Percentiles rank a stretch among this genome's conserved stretches.
These are phyloP conservation scores for Cutaneotrichosporon dermatis DNA, from an alignment of 1,284 basidiomycete genomes.

Conservation along the genomic window DNA sequence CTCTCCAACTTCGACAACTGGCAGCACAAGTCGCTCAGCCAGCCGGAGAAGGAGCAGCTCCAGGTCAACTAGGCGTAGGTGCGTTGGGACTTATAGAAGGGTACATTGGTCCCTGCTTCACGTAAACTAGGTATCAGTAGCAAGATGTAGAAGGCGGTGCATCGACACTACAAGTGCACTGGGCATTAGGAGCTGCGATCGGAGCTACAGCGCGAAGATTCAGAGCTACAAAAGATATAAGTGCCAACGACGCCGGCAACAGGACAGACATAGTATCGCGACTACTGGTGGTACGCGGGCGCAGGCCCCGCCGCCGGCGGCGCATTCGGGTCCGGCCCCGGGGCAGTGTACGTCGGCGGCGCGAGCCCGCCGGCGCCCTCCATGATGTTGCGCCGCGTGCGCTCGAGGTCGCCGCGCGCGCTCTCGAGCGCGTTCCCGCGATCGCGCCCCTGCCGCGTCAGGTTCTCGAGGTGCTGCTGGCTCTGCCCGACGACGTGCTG, in stretches of 20 bases:
- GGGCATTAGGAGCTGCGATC: no score
- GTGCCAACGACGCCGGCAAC: no score
- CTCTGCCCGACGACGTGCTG: constrained; percentile 4
- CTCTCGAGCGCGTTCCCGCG: constrained; percentile 2
- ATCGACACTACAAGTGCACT: no score
- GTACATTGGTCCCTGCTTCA: no score
- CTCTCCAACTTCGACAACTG: constrained; percentile 6
- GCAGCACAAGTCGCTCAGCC: neutral
- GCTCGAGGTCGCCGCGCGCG: constrained; percentile 8
- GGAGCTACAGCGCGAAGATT: no score
- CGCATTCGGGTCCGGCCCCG: neutral
- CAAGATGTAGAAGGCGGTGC: no score
- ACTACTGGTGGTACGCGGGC: no score
- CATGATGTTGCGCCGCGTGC: constrained; percentile 10
- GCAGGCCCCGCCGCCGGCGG: no score
- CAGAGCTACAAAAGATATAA: no score
- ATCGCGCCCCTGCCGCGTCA: neutral
- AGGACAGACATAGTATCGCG: no score
- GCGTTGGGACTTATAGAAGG: no score
- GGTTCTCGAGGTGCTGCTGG: neutral
- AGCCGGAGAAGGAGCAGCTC: constrained; percentile 1
- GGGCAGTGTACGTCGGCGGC: neutral
- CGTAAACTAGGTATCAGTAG: no score
- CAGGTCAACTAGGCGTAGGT: neutral
- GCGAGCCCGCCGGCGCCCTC: neutral